phyloP scores from a whole-genome alignment of 2,329 filamentous ascomycete species.

The Microcyclosporella mali region DNA sequence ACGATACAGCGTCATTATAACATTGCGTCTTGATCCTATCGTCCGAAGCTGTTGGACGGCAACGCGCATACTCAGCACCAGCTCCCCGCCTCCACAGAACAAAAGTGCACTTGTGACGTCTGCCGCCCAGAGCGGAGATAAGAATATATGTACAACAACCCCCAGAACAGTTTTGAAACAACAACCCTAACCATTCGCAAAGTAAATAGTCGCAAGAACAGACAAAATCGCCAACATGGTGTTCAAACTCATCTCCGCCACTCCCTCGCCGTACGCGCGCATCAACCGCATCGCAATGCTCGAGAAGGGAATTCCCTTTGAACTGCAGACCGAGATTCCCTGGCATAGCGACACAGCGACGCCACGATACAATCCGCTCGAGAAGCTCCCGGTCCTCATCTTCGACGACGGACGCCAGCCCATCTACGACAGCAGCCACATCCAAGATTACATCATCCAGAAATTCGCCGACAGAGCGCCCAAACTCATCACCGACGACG shows the following conservation, averaged over 20 bases:
- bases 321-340: constrained; percentile 13
- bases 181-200: too few species aligned
- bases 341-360: constrained; percentile 18
- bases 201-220: too few species aligned
- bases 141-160: too few species aligned
- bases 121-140: too few species aligned
- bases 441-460: constrained; percentile 18
- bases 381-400: constrained; percentile 19
- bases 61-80: too few species aligned
- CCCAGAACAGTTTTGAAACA: too few species aligned
- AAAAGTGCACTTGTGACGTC: too few species aligned
- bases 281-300: constrained; percentile 37
- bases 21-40: too few species aligned
- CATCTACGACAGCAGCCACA: constrained; percentile 18
- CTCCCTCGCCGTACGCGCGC: constrained; percentile 37
- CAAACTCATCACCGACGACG: constrained; percentile 12
- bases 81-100: too few species aligned
- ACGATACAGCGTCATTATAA: too few species aligned
- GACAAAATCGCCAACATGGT: constrained; percentile 8
- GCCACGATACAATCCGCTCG: constrained; percentile 16
- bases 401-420: constrained; percentile 14
- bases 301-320: constrained; percentile 37
- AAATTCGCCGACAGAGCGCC: constrained; percentile 14
- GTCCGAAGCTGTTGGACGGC: too few species aligned
- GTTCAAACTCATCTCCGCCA: constrained; percentile 31